Conservation (phyloP, 225 moss, liverwort and hornwort genomes). For the Marchantia polymorpha region DNA sequence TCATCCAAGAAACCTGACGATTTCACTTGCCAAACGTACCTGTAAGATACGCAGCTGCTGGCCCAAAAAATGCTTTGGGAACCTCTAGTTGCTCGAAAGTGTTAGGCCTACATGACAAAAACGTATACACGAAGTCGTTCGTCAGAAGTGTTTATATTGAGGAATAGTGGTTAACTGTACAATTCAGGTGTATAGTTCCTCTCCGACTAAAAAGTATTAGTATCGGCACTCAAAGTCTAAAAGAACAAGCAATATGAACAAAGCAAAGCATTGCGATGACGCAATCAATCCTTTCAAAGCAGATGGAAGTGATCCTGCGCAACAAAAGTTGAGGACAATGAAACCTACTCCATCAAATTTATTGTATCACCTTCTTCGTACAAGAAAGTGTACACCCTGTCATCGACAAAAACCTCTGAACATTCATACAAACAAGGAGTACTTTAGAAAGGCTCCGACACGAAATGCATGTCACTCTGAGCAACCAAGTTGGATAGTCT, state of each 20-base stretch:
- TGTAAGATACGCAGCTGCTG: conserved; percentile 70
- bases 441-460: not conserved
- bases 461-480: not conserved
- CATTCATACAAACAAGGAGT: not conserved
- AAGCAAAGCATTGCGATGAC: not conserved
- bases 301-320: not conserved
- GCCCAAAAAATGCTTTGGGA: conserved; percentile 67
- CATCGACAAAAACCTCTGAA: conserved; percentile 97
- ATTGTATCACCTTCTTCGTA: conserved; percentile 72
- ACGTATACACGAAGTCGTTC: not conserved
- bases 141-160: not conserved
- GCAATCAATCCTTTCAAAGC: not conserved
- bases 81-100: conserved; percentile 86
- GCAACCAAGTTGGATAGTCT: no score
- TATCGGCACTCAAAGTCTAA: no score
- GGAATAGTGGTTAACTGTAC: not conserved
- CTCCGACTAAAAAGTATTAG: not conserved
- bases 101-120: conserved; percentile 50
- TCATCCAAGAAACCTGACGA: not conserved
- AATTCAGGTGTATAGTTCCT: not conserved
- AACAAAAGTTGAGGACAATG: not conserved
- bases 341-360: conserved; percentile 90
- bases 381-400: conserved; percentile 69
- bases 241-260: not conserved
- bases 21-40: conserved; percentile 38